phyloP scores from a whole-genome alignment of 257 asterid species.

The Buddleja alternifolia region DNA sequence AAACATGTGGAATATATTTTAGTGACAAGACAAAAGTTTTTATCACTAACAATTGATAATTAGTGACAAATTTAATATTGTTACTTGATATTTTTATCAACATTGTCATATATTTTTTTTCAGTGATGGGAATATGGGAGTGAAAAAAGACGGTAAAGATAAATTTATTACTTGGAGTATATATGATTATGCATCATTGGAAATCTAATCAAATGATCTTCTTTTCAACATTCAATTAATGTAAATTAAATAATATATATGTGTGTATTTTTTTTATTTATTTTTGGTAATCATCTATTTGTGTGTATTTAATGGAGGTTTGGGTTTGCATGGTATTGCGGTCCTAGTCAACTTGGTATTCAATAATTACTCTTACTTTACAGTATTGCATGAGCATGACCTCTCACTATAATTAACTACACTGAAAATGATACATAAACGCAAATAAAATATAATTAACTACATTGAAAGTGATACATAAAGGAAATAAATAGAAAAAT shows the following conservation, averaged over 20 bases:
- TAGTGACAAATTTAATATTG: too few species aligned
- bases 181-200: background rate
- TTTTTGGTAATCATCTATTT: too few species aligned
- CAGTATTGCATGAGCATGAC: conserved; percentile 25
- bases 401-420: conserved; percentile 14
- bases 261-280: too few species aligned
- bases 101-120: too few species aligned
- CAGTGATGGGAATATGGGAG: too few species aligned
- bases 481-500: background rate
- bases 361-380: conserved; percentile 20
- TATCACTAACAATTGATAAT: too few species aligned
- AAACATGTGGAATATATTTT: too few species aligned
- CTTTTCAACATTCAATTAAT: background rate
- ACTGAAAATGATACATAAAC: background rate
- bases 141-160: too few species aligned
- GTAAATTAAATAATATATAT: background rate
- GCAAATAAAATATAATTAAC: conserved; percentile 3
- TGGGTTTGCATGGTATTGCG: conserved; percentile 26
- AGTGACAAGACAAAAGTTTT: too few species aligned
- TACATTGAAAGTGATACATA: background rate
- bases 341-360: conserved; percentile 32
- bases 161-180: background rate
- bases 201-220: background rate
- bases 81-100: too few species aligned
- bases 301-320: background rate